A percentile compares a stretch with the other conserved stretches of the same genome.
These are phyloP conservation scores for Exophiala sp. DNA, from an alignment of 2,329 filamentous ascomycete genomes.

Conservation along the genomic window DNA sequence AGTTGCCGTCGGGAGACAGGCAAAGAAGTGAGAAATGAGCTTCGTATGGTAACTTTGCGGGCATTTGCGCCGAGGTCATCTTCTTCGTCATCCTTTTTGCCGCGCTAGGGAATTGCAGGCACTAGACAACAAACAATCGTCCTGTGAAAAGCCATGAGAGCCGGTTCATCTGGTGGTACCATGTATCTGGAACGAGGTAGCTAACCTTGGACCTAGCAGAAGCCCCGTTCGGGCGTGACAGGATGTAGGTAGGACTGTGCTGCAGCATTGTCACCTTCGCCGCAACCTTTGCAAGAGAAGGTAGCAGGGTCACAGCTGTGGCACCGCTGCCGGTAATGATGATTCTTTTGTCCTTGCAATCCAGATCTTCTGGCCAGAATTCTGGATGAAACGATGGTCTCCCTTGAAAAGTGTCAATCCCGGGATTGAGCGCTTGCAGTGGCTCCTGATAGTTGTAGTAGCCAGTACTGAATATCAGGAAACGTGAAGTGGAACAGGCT, in stretches of 20 bases:
- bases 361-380: conserved; percentile 68
- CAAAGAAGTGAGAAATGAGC: conserved; percentile 68
- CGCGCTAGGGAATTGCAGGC: neutral
- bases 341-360: conserved; percentile 65
- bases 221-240: conserved; percentile 31
- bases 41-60: conserved; percentile 46
- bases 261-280: conserved; percentile 65
- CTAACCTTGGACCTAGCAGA: neutral
- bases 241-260: conserved; percentile 68
- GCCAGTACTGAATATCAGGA: conserved; percentile 59
- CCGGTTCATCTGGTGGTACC: neutral
- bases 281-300: conserved; percentile 32
- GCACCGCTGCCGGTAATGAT: conserved; percentile 73
- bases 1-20: conserved; percentile 59
- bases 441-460: conserved; percentile 71
- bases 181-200: neutral
- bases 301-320: conserved; percentile 73
- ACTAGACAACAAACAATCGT: neutral
- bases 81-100: neutral
- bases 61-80: conserved; percentile 3
- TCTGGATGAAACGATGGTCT: conserved; percentile 70
- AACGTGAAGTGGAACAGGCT: conserved; percentile 35
- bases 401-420: conserved; percentile 63
- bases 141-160: neutral
- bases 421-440: conserved; percentile 59